Conservation (phyloP, 805 yeast genomes). For the Ogataea parapolymorpha region DNA sequence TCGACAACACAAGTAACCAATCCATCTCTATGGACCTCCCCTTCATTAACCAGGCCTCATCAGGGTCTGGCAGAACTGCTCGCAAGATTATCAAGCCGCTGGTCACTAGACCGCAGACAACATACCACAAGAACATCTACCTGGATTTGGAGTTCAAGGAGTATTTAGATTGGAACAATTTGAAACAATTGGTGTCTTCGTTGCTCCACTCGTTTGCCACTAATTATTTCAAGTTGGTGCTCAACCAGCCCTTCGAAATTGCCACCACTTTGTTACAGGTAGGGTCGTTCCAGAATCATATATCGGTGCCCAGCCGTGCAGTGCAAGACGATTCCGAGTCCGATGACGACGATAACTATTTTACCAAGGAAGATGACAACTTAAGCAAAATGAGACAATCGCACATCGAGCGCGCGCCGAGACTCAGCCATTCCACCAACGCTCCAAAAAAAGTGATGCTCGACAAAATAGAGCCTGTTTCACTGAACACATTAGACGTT, state of each 20-base stretch:
- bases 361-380: constrained; percentile 23
- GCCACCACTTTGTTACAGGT: constrained; percentile 76
- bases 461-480: constrained; percentile 46
- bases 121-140: constrained; percentile 37
- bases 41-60: constrained; percentile 19
- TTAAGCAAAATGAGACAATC: constrained; percentile 26
- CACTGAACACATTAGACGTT: constrained; percentile 62
- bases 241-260: constrained; percentile 88
- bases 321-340: constrained; percentile 40
- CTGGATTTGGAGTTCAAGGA: constrained; percentile 64
- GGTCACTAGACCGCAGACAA: constrained; percentile 18
- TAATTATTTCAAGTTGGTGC: constrained; percentile 63
- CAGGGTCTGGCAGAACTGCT: constrained; percentile 13
- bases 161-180: constrained; percentile 56
- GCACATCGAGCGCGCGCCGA: constrained; percentile 26
- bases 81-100: constrained; percentile 21
- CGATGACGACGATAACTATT: constrained; percentile 24
- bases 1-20: constrained; percentile 33
- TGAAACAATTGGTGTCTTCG: constrained; percentile 54
- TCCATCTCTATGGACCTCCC: constrained; percentile 34
- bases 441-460: constrained; percentile 1
- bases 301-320: neutral
- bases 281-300: constrained; percentile 51
- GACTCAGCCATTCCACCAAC: constrained; percentile 16
- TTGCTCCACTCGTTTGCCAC: constrained; percentile 59